phyloP scores from a whole-genome alignment of 306 rosid species.

The Corylus heterophylla region DNA sequence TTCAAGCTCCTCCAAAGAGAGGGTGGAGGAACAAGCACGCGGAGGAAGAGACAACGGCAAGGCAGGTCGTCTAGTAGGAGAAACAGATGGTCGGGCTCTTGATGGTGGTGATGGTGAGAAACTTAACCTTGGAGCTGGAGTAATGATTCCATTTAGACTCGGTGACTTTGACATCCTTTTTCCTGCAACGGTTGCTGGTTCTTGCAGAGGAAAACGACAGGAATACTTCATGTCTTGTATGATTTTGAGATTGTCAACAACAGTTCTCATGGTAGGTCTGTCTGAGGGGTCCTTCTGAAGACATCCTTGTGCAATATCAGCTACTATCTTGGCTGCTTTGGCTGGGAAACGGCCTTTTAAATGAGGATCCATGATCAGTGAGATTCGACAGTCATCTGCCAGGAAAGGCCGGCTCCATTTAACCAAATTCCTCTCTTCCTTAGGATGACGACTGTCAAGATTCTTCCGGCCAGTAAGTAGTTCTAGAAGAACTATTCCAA shows the following conservation, averaged over 20 bases:
- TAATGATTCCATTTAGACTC: conserved; percentile 73
- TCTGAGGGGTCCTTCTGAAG: conserved; percentile 94
- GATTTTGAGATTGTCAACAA: conserved; percentile 67
- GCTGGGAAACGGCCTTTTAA: conserved; percentile 86
- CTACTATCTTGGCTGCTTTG: conserved; percentile 85
- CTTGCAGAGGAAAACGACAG: conserved; percentile 82
- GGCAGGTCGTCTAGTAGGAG: conserved; percentile 64
- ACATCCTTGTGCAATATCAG: conserved; percentile 88
- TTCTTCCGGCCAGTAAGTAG: conserved; percentile 90
- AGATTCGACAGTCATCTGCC: conserved; percentile 73
- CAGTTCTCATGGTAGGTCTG: conserved; percentile 94
- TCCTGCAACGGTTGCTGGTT: conserved; percentile 62
- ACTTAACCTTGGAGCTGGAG: conserved; percentile 63
- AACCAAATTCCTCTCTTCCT: conserved; percentile 92
- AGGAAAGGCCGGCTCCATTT: conserved; percentile 97
- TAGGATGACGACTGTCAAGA: conserved; percentile 85
- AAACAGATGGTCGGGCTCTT: conserved; percentile 42
- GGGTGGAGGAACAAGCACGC: conserved; percentile 65
- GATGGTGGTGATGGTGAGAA: conserved; percentile 85
- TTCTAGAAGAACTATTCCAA: conserved; percentile 87
- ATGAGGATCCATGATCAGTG: conserved; percentile 92
- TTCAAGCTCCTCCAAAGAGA: conserved; percentile 71
- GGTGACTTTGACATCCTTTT: conserved; percentile 86
- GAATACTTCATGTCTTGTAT: conserved; percentile 86
- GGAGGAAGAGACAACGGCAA: conserved; percentile 50